Percentiles rank a stretch among this genome's conserved stretches.
phyloP scores from a whole-genome alignment of 2,329 filamentous ascomycete genomes.

The Pezicula rhizophila region DNA sequence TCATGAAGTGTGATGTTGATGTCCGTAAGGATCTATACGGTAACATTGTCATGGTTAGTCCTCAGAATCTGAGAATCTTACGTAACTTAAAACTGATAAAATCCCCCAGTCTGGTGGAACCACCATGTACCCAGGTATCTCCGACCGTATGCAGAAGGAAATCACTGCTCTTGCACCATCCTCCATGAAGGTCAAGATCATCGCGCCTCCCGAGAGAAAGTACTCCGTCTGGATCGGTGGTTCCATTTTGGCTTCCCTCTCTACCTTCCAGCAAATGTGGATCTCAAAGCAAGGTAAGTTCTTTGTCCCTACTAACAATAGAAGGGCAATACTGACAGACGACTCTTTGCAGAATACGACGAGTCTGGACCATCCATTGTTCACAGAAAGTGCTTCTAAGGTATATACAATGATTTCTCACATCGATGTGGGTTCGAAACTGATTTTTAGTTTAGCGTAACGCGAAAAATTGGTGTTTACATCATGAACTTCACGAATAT shows the following conservation, averaged over 20 bases:
- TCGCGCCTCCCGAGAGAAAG: constrained; percentile 99
- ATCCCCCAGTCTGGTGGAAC: constrained; percentile 87
- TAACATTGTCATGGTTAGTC: constrained; percentile 99
- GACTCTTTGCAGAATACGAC: constrained; percentile 69
- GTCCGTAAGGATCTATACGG: constrained; percentile 99
- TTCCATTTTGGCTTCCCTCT: constrained; percentile 98
- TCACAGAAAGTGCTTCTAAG: constrained; percentile 99
- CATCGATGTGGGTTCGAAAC: no score
- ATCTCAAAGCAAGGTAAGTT: constrained; percentile 87
- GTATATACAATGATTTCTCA: constrained; percentile 33
- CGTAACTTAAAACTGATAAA: constrained; percentile 10
- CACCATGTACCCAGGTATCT: constrained; percentile 99
- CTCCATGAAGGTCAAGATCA: constrained; percentile 99
- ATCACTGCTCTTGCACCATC: constrained; percentile 98
- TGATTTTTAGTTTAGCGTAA: constrained; percentile 6
- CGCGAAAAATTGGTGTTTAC: constrained; percentile 23
- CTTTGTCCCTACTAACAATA: background rate
- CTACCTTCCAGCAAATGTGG: constrained; percentile 99
- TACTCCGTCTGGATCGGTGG: constrained; percentile 99
- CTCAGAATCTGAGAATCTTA: constrained; percentile 5
- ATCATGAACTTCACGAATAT: constrained; percentile 28
- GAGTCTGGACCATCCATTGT: constrained; percentile 99
- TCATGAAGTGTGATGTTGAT: constrained; percentile 99
- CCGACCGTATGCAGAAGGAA: constrained; percentile 99
- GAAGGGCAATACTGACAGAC: background rate